Conservation (phyloP, 345 rosid species). For the Rhodamnia argentea region DNA sequence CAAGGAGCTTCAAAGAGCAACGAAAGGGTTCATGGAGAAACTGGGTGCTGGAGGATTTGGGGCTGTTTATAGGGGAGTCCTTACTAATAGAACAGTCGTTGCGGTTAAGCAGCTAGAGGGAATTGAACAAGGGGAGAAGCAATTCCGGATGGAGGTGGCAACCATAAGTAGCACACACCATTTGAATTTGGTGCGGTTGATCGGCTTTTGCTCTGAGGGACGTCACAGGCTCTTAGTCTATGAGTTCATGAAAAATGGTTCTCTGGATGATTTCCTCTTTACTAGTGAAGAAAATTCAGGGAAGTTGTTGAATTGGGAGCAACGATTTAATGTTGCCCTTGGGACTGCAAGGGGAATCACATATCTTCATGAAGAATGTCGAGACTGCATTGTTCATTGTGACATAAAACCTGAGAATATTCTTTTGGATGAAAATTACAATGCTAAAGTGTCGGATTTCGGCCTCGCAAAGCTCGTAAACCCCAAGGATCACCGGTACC, state of each 20-base stretch:
- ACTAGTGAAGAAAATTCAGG: slow-evolving; percentile 5
- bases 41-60: slow-evolving; percentile 70
- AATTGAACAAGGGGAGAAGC: slow-evolving; percentile 51
- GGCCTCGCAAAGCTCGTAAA: slow-evolving; percentile 51
- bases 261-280: slow-evolving; percentile 50
- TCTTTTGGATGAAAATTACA: slow-evolving; percentile 36
- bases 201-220: slow-evolving; percentile 59
- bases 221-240: slow-evolving; percentile 53
- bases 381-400: slow-evolving; percentile 47
- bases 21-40: slow-evolving; percentile 36
- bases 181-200: slow-evolving; percentile 46
- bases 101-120: slow-evolving; percentile 60
- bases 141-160: slow-evolving; percentile 63
- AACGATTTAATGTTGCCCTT: slow-evolving; percentile 39
- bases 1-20: slow-evolving; percentile 37
- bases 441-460: slow-evolving; percentile 49
- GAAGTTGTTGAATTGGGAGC: slow-evolving; percentile 43
- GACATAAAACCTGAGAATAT: slow-evolving; percentile 55
- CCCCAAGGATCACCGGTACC: slow-evolving; percentile 32
- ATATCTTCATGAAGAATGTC: slow-evolving; percentile 62
- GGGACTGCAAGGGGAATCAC: slow-evolving; percentile 55
- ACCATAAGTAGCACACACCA: slow-evolving; percentile 68
- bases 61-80: slow-evolving; percentile 43
- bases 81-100: slow-evolving; percentile 28
- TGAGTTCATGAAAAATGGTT: slow-evolving; percentile 59